Evolutionary conservation across 2,329 filamentous ascomycete genomes (phyloP), one percentile per base, ranked within the genome.

Genomic region (Fusarium napiforme): DNA sequence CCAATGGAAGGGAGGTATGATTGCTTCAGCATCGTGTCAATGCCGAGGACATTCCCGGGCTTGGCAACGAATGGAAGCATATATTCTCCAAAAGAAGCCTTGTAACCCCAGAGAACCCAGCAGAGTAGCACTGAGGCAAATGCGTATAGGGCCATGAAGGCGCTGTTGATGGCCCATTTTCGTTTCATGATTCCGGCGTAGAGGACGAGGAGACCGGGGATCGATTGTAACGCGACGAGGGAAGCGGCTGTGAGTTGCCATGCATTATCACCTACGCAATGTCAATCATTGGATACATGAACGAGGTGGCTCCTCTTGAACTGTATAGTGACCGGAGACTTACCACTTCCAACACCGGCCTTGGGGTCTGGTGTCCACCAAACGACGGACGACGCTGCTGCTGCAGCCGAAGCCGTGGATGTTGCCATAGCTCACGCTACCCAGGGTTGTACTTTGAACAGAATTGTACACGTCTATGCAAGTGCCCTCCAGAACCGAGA

Each of bases 311-410:
- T 30, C 32, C 32, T 34, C 21, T 36, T 34, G 7, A 8, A 15
- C 32, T 34, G 32, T 34, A 34, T 36, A 36, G 34, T 36, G 34
- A 16, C 6, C 34, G 14, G 7, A 9, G 9, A 30, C 30, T 30
- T 30, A 59, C 56, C 56, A n/a, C 56, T 59, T 28, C 56, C 56
- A n/a, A 59, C 56, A 19, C 56, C 56, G 1, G 42, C 32, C 18
- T 59, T 59, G 19, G 56, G 56, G 19, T 59, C 56, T 7, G 56
- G 42, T 4, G 56, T 59, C 56, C 56, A 59, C 56, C 56, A 59
- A 37, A 59, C 32, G 7, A 59, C 56, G 0, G 56, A 59, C 2
- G 56, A 12, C 3, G 42, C 19, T 0, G 56, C 56, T 7, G 42
- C 56, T 1, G 30, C 56, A 16, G 56, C 56, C 10, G 56, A 49